Evolutionary conservation across 1,139 yeast genomes (phyloP), one percentile per base, ranked within the genome.

Genomic region (Pneumocystis wakefieldiae): DNA sequence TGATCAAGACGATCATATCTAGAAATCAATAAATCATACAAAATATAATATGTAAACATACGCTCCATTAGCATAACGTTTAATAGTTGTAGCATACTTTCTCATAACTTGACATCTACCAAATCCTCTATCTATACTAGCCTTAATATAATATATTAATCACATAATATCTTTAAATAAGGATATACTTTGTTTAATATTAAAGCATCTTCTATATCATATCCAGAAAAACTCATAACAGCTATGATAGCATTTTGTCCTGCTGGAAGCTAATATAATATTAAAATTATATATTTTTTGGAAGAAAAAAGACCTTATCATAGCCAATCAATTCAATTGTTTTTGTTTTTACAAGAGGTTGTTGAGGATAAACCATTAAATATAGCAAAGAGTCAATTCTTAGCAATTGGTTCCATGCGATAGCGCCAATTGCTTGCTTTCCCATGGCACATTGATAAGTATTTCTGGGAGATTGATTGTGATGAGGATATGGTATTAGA

Each of bases 371-470:
- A 19, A 91, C 96, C 96, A 92, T 88, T 69, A 92, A 80, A 73
- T 92, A 92, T 68, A 94, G 78, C 70, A 92, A 77, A 0, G 99
- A 94, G 73, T 92, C 99, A 69, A 92, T 92, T 75, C 99, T 84
- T 73, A 90, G 83, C 76, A 92, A 87, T 76, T 92, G 98, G 75
- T 92, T 92, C 75, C 92, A 92, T 36, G 95, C 97, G 76, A 94
- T 94, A 8, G 97, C 97, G 69, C 99, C 99, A 75, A 92, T 92
- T 29, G 98, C 98, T 77, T 92, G 99, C 78, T 92, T 92, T 83
- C 98, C 98, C 98, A 92, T 92, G 74, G 98, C 98, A 82, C 97
- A 92, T 78, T 92, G 98, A 77, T 92, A 92, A 0, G 98, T 92
- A 74, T 92, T 92, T 81, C 98, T 86, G 61, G 98, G 98, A 3